A percentile compares a stretch with the other conserved stretches of the same genome.
These are phyloP conservation scores for Vitis labrusca DNA, from an alignment of 164 flowering plant genomes.

Conservation along the genomic window DNA sequence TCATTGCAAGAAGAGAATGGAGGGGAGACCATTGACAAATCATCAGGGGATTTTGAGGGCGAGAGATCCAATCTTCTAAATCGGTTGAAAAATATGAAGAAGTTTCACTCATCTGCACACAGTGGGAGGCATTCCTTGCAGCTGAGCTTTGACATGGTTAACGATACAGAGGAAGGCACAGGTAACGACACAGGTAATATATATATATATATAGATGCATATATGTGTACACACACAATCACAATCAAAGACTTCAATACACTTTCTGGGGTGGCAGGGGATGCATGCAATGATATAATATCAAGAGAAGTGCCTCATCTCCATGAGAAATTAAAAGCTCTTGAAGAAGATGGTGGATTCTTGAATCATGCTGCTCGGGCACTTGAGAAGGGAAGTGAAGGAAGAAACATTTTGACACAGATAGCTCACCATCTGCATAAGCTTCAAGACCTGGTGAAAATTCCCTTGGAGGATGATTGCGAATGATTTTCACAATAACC, in stretches of 20 bases:
- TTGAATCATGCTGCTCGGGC: slow-evolving; percentile 33
- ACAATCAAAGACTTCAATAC: neutral
- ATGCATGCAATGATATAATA: slow-evolving; percentile 4
- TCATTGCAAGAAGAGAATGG: slow-evolving; percentile 18
- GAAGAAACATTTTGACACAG: slow-evolving; percentile 39
- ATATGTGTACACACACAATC: neutral
- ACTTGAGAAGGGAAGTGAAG: slow-evolving; percentile 37
- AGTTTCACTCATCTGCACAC: slow-evolving; percentile 8
- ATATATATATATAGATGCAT: neutral
- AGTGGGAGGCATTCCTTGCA: slow-evolving; percentile 12
- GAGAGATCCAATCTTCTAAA: slow-evolving; percentile 35
- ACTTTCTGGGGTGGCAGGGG: slow-evolving; percentile 24
- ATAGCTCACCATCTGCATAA: slow-evolving; percentile 46
- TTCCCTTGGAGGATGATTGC: slow-evolving; percentile 11
- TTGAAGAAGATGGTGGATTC: slow-evolving; percentile 45
- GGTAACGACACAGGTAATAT: slow-evolving; percentile 14
- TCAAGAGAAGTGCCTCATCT: slow-evolving; percentile 22
- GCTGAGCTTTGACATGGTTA: slow-evolving; percentile 8
- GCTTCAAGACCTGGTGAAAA: slow-evolving; percentile 26
- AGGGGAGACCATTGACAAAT: slow-evolving; percentile 16
- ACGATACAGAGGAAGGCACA: slow-evolving; percentile 10
- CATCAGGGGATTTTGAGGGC: slow-evolving; percentile 26
- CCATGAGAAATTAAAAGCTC: slow-evolving; percentile 34
- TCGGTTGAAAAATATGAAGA: slow-evolving; percentile 30
- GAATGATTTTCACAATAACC: slow-evolving; percentile 9